phyloP scores from a whole-genome alignment of 2,329 filamentous ascomycete species.

The Gliomastix tumulicola region DNA sequence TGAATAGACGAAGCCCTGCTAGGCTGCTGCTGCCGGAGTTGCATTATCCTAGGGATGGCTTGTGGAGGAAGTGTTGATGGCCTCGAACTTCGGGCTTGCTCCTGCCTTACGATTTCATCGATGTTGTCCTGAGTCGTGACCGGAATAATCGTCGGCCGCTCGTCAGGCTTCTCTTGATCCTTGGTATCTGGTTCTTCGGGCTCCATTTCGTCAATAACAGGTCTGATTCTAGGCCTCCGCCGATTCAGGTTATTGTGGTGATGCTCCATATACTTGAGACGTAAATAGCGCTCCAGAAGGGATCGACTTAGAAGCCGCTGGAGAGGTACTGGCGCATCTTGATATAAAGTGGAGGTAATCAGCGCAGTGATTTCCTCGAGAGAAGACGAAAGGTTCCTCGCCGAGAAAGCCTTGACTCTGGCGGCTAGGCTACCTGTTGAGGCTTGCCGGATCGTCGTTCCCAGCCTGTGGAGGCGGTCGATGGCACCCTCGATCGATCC shows the following conservation, averaged over 20 bases:
- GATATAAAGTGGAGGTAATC: background rate
- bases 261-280: background rate
- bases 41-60: background rate
- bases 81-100: background rate
- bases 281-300: background rate
- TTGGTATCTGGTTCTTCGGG: background rate
- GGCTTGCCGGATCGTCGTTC: background rate
- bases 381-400: background rate
- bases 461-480: background rate
- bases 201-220: background rate
- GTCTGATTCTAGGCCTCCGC: background rate
- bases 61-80: background rate
- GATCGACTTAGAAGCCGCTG: background rate
- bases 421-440: background rate
- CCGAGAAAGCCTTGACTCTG: background rate
- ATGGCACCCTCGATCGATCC: background rate
- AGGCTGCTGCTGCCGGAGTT: background rate
- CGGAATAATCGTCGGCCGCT: background rate
- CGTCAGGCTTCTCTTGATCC: background rate
- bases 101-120: background rate
- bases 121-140: background rate
- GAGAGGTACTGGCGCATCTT: background rate
- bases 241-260: background rate
- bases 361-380: background rate
- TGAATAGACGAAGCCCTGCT: background rate